A percentile compares a stretch with the other conserved stretches of the same genome.
These are phyloP conservation scores for Echium plantagineum DNA, from an alignment of 257 asterid species.

Conservation along the genomic window DNA sequence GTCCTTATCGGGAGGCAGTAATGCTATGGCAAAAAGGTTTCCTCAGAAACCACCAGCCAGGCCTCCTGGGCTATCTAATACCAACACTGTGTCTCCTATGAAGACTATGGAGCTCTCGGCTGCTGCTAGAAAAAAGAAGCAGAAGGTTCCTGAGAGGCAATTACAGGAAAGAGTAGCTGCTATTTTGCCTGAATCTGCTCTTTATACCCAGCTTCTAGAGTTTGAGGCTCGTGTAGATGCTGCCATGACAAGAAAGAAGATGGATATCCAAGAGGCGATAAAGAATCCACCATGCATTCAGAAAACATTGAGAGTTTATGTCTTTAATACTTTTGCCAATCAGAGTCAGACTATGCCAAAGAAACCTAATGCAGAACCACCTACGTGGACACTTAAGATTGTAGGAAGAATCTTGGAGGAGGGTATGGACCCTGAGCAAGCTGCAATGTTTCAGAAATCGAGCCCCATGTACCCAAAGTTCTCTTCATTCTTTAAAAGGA, in stretches of 20 bases:
- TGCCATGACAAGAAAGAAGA: slow-evolving; percentile 79
- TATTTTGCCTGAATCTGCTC: slow-evolving; percentile 92
- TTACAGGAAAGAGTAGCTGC: slow-evolving; percentile 90
- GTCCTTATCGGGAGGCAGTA: slow-evolving; percentile 62
- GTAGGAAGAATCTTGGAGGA: slow-evolving; percentile 92
- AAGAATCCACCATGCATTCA: slow-evolving; percentile 70
- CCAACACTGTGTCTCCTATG: slow-evolving; percentile 56
- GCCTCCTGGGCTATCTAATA: slow-evolving; percentile 53
- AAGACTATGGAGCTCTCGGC: slow-evolving; percentile 69
- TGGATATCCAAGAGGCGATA: slow-evolving; percentile 85
- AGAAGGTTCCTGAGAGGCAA: slow-evolving; percentile 90
- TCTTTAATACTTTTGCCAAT: slow-evolving; percentile 78
- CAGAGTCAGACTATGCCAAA: slow-evolving; percentile 68
- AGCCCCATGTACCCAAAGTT: slow-evolving; percentile 66
- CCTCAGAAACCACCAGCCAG: slow-evolving; percentile 84
- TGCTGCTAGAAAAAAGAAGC: slow-evolving; percentile 87
- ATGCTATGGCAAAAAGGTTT: slow-evolving; percentile 40
- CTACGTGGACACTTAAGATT: slow-evolving; percentile 93
- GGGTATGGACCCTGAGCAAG: slow-evolving; percentile 84
- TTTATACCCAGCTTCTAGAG: slow-evolving; percentile 89
- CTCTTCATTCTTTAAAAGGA: slow-evolving; percentile 84
- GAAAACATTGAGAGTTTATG: slow-evolving; percentile 81
- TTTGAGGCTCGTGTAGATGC: slow-evolving; percentile 92
- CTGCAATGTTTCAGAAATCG: slow-evolving; percentile 68
- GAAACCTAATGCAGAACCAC: slow-evolving; percentile 80